Evolutionary conservation across 768 basidiomycete species (phyloP).

Genomic region (Tulasnella sp.): DNA sequence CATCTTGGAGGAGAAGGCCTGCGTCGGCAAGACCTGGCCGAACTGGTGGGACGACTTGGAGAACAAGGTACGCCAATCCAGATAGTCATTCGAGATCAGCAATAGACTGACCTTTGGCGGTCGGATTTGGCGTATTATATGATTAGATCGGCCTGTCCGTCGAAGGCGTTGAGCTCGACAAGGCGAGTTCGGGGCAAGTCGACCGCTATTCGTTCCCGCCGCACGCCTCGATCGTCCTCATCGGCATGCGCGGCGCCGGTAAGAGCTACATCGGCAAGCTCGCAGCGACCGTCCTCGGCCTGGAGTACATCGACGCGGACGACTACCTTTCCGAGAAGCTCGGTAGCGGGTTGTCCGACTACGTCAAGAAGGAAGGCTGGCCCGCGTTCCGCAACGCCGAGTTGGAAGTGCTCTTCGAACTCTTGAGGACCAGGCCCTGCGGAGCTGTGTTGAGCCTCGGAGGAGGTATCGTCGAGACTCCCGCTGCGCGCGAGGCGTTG

Average conservation of each 20-base stretch:
- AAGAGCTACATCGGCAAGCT: constrained; percentile 81
- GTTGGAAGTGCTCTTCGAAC: constrained; percentile 49
- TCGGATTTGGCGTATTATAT: no score
- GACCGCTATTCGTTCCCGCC: constrained; percentile 30
- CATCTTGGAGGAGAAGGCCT: constrained; percentile 87
- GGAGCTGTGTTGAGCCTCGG: constrained; percentile 81
- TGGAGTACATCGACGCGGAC: constrained; percentile 80
- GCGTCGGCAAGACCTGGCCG: constrained; percentile 99
- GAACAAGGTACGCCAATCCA: constrained; percentile 55
- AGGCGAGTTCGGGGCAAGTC: constrained; percentile 25
- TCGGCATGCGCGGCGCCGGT: constrained; percentile 96
- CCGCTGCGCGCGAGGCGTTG: constrained; percentile 59
- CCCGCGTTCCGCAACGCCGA: constrained; percentile 79
- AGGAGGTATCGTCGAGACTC: constrained; percentile 87
- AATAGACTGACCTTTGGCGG: neutral
- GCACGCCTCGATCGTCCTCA: constrained; percentile 54
- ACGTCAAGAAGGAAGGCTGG: constrained; percentile 80
- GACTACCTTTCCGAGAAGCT: constrained; percentile 56
- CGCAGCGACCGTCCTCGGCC: constrained; percentile 59
- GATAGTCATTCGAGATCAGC: neutral
- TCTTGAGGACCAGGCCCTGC: constrained; percentile 44
- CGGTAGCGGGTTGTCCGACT: constrained; percentile 52
- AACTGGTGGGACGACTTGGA: constrained; percentile 99
- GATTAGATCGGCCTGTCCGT: constrained; percentile 77
- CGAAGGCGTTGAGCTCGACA: constrained; percentile 68